A percentile compares a stretch with the other conserved stretches of the same genome.
Conservation (phyloP, 2,329 filamentous ascomycete genomes). For the Diplodia mutila region DNA sequence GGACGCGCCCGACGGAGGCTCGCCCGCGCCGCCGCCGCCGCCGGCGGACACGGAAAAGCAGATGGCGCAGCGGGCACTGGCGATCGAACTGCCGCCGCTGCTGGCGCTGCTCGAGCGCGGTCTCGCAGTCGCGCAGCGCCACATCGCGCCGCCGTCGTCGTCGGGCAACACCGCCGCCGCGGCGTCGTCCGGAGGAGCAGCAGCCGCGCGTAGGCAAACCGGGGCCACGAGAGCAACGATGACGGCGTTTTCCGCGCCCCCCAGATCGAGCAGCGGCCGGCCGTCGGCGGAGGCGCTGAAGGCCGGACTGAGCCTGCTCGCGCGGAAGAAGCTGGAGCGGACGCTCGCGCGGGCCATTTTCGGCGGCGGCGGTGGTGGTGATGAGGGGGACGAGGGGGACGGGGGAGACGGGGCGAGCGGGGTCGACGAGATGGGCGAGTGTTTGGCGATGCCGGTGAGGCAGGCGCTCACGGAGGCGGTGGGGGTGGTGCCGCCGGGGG, state of each 20-base stretch:
- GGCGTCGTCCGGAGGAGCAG: not conserved
- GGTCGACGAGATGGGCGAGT: constrained; percentile 47
- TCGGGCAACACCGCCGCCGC: not conserved
- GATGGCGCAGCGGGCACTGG: constrained; percentile 26
- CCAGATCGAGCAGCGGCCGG: not conserved
- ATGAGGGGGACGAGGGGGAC: constrained; percentile 32
- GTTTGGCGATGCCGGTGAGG: constrained; percentile 45
- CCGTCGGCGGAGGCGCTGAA: constrained; percentile 33
- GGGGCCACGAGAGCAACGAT: not conserved
- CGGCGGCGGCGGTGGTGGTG: no score
- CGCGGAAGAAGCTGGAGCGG: constrained; percentile 49
- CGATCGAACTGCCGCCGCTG: constrained; percentile 48
- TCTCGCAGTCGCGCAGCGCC: constrained; percentile 44
- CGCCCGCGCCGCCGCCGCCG: constrained; percentile 19
- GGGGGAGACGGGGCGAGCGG: constrained; percentile 26
- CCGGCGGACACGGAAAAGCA: constrained; percentile 10
- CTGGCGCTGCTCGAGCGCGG: constrained; percentile 46
- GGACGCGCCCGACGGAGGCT: not conserved
- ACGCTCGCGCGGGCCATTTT: constrained; percentile 52
- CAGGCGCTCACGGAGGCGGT: constrained; percentile 35
- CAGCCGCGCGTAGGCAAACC: no score
- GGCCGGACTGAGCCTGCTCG: constrained; percentile 40
- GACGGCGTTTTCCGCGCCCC: not conserved
- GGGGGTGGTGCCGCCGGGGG: constrained; percentile 35
- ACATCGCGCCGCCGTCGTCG: constrained; percentile 33